Percentiles rank a stretch among this genome's conserved stretches.
phyloP scores from a whole-genome alignment of 2,329 filamentous ascomycete genomes.

The Aspergillus sp. region DNA sequence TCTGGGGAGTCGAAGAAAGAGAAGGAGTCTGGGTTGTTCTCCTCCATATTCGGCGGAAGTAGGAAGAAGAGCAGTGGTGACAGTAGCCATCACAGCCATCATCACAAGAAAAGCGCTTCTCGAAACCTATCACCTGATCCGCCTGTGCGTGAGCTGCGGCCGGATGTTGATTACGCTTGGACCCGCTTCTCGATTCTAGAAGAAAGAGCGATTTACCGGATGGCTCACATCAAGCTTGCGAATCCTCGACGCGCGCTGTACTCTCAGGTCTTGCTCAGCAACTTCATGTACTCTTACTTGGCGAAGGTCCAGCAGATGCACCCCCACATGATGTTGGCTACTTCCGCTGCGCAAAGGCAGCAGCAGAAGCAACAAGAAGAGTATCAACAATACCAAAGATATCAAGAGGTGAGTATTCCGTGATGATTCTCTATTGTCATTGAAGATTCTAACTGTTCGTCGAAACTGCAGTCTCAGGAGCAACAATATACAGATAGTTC shows the following conservation, averaged over 20 bases:
- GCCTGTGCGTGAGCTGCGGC: conserved; percentile 69
- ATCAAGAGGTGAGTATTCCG: conserved; percentile 46
- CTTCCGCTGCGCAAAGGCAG: conserved; percentile 69
- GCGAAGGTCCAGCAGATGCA: conserved; percentile 99
- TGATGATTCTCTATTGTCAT: not conserved
- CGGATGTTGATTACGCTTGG: conserved; percentile 95
- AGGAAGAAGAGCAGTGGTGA: conserved; percentile 86
- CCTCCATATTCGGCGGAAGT: conserved; percentile 84
- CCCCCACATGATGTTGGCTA: conserved; percentile 88
- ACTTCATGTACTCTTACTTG: conserved; percentile 99
- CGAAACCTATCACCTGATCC: conserved; percentile 80
- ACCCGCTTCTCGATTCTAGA: conserved; percentile 92
- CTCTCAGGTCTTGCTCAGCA: conserved; percentile 93
- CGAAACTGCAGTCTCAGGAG: conserved; percentile 24
- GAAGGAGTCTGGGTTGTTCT: conserved; percentile 84
- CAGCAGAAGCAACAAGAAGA: conserved; percentile 46
- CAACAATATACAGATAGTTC: conserved; percentile 43
- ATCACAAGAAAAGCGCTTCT: conserved; percentile 71
- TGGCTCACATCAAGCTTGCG: conserved; percentile 99
- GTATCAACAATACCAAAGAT: conserved; percentile 48
- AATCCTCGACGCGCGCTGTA: conserved; percentile 89
- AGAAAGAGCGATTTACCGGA: conserved; percentile 94
- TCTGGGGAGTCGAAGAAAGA: conserved; percentile 74
- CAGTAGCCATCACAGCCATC: conserved; percentile 38
- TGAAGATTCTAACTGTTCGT: not conserved